Conservation (phyloP, 768 basidiomycete genomes). For the Tylopilus rubrobrunneus region DNA sequence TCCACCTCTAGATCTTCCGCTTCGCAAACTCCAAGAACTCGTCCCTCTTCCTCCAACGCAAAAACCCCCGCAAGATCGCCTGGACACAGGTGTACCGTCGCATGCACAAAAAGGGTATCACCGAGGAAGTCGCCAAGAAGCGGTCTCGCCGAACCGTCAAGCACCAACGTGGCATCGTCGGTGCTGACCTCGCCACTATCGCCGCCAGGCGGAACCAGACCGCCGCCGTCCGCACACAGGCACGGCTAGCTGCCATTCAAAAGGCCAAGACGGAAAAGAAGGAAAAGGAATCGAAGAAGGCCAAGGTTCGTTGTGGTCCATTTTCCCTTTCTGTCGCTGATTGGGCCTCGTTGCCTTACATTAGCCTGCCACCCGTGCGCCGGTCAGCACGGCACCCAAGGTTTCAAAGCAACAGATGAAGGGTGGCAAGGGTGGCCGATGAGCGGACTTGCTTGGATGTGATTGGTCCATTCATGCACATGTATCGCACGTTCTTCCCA, state of each 20-base stretch:
- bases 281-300: conserved; percentile 91
- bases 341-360: not conserved
- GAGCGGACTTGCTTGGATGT: conserved; percentile 23
- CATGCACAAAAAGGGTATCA: conserved; percentile 99
- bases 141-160: conserved; percentile 95
- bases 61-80: conserved; percentile 99
- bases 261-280: conserved; percentile 98
- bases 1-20: conserved; percentile 77
- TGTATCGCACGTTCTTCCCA: conserved; percentile 26
- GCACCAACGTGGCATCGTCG: conserved; percentile 97
- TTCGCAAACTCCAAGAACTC: conserved; percentile 90
- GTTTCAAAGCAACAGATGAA: conserved; percentile 97
- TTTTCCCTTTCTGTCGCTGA: not conserved
- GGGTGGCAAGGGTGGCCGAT: conserved; percentile 79
- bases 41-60: conserved; percentile 97
- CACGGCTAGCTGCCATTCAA: conserved; percentile 78
- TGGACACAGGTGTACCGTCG: conserved; percentile 94
- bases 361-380: conserved; percentile 52
- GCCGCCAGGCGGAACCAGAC: conserved; percentile 92
- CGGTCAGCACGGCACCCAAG: conserved; percentile 64
- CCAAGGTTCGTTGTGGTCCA: conserved; percentile 47
- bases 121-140: conserved; percentile 99
- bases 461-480: conserved; percentile 16
- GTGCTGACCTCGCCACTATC: conserved; percentile 90
- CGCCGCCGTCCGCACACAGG: conserved; percentile 74